Percentiles rank a stretch among this genome's conserved stretches.
phyloP scores from a whole-genome alignment of 305 asterid species.

The Fraxinus angustifolia region DNA sequence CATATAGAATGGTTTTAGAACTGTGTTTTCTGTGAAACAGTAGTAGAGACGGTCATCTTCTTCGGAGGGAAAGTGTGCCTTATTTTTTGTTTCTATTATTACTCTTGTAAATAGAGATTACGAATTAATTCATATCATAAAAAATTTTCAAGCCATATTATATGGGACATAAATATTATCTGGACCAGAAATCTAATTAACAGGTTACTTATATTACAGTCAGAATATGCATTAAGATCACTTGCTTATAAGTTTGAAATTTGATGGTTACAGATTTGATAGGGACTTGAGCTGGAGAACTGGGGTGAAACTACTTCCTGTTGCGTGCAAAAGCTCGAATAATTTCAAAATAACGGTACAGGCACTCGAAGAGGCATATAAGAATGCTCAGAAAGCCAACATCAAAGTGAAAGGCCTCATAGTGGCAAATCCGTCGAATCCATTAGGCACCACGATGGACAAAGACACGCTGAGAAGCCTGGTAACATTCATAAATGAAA shows the following conservation, averaged over 20 bases:
- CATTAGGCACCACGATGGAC: slow-evolving; percentile 58
- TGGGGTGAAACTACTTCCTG: slow-evolving; percentile 48
- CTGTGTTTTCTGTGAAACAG: neutral
- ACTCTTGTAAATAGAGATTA: too few species aligned
- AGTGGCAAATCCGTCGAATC: slow-evolving; percentile 69
- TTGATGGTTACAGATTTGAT: slow-evolving; percentile 45
- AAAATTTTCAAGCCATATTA: too few species aligned
- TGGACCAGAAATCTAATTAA: neutral
- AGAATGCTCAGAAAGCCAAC: slow-evolving; percentile 38
- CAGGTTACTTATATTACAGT: neutral
- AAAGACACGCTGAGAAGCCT: slow-evolving; percentile 31
- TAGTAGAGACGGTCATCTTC: neutral
- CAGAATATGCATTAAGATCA: neutral
- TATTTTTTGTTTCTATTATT: too few species aligned
- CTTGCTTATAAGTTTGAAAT: neutral
- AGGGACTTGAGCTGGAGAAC: slow-evolving; percentile 82
- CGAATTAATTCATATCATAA: too few species aligned
- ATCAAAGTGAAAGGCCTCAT: slow-evolving; percentile 64
- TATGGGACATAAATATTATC: neutral
- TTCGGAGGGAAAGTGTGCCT: neutral
- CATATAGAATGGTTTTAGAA: neutral
- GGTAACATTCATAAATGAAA: slow-evolving; percentile 41
- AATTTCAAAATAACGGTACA: slow-evolving; percentile 50
- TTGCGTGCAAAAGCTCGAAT: slow-evolving; percentile 46
- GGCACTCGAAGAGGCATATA: slow-evolving; percentile 50